phyloP scores from a whole-genome alignment of 805 yeast genomes.

The Candida cerambycidarum region DNA sequence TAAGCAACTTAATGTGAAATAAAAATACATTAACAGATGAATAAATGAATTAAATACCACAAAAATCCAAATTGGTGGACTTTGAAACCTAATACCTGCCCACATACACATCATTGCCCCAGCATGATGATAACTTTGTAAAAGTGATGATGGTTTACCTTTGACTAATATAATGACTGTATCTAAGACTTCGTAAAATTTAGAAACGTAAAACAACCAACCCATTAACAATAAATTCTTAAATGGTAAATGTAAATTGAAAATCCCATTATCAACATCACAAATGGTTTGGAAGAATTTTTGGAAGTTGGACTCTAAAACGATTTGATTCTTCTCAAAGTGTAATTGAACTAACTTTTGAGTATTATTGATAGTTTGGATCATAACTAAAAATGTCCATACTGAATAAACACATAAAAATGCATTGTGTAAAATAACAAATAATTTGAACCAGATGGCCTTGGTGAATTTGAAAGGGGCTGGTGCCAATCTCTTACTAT shows the following conservation, averaged over 20 bases:
- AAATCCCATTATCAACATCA: constrained; percentile 58
- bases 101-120: constrained; percentile 84
- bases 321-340: constrained; percentile 17
- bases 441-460: constrained; percentile 45
- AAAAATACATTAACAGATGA: constrained; percentile 72
- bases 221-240: constrained; percentile 55
- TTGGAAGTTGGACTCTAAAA: constrained; percentile 28
- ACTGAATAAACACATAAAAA: constrained; percentile 63
- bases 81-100: constrained; percentile 67
- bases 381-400: constrained; percentile 73
- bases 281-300: constrained; percentile 63
- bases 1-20: constrained; percentile 61
- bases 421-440: constrained; percentile 61
- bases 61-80: constrained; percentile 80
- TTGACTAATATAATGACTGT: constrained; percentile 65
- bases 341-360: constrained; percentile 22
- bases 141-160: constrained; percentile 63
- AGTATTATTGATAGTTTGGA: constrained; percentile 46
- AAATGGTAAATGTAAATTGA: constrained; percentile 29
- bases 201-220: constrained; percentile 66
- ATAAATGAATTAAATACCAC: constrained; percentile 79
- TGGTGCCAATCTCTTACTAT: constrained; percentile 43
- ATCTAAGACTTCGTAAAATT: constrained; percentile 71
- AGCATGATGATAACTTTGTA: constrained; percentile 75
- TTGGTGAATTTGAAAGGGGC: constrained; percentile 54